phyloP scores from a whole-genome alignment of 148 eudicot genomes.

The Camellia sinensis region DNA sequence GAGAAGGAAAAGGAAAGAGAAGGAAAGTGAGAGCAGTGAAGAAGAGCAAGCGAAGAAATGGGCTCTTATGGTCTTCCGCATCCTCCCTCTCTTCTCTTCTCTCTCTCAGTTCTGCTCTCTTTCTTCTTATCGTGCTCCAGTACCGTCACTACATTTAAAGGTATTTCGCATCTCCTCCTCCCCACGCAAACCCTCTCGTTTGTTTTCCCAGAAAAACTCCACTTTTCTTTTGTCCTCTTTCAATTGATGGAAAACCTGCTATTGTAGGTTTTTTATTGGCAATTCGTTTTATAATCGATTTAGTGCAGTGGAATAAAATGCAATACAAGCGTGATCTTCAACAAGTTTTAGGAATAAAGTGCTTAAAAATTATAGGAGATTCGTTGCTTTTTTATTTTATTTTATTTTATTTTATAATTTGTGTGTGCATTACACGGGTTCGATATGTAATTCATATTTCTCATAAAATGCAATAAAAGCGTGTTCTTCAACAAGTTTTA shows the following conservation, averaged over 20 bases:
- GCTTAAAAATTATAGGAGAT: neutral
- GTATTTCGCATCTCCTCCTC: neutral
- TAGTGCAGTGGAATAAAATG: neutral
- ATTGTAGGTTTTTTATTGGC: neutral
- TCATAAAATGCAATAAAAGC: neutral
- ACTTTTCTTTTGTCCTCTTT: neutral
- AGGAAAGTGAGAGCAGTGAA: neutral
- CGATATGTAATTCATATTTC: neutral
- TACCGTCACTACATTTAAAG: neutral
- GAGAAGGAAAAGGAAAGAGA: neutral
- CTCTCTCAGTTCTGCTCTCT: slow-evolving; percentile 16
- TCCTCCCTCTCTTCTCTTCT: slow-evolving; percentile 14
- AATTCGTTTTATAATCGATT: neutral
- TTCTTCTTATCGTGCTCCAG: slow-evolving; percentile 11
- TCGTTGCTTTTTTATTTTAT: neutral
- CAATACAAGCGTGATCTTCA: neutral
- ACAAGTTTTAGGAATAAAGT: neutral
- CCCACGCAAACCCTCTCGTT: neutral
- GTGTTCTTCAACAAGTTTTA: neutral
- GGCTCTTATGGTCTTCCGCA: neutral
- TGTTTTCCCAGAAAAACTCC: neutral
- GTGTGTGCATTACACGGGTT: neutral
- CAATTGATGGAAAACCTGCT: neutral
- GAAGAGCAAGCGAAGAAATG: slow-evolving; percentile 13
- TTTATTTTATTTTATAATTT: neutral